Evolutionary conservation across 2,329 filamentous ascomycete genomes (phyloP), one percentile per base, ranked within the genome.

Genomic region (Aspergillus ibericus): DNA sequence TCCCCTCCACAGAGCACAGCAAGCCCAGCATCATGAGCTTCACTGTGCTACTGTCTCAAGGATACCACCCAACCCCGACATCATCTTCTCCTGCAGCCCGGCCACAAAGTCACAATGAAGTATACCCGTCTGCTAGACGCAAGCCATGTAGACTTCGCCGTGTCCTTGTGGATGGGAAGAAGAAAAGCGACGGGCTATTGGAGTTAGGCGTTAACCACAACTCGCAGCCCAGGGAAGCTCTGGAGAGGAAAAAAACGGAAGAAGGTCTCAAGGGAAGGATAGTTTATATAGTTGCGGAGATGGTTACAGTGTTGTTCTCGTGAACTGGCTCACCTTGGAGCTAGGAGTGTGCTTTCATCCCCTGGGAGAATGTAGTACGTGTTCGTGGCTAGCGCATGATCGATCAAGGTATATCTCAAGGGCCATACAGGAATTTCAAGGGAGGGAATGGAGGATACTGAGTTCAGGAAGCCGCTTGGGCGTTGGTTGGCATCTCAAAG

Each of bases 21-120:
- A 32, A 48, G 27, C 25, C n/a, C 44, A 32, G 15, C 44, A 48
- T 48, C n/a, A 48, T 27, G 44, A 48, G 44, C 44, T 48, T 48
- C 44, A 27, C 44, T 48, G 25, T 48, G 44, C 44, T 48, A 48
- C 44, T 29, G 44, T 48, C 32, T 15, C 9, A 9, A 16, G 16
- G 15, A 16, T 29, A 32, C 8, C 25, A 10, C 9, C 44, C n/a
- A 29, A 29, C 44, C 44, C 44, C 44, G 4, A 18, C n/a, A 32
- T 48, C 44, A 48, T 29, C 44, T 48, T 48, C 25, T 5, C 44
- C 25, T 29, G 32, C 44, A 48, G 10, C 44, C 44, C 44, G 44
- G 44, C 44, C 44, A 48, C 44, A 48, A 48, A 48, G 44, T 48
- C 44, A 48, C 44, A 48, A 48, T 48, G 44, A 48, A 48, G 44